Percentiles rank a stretch among this genome's conserved stretches.
Conservation (phyloP, 1,284 basidiomycete genomes). For the Mycena citricolor region DNA sequence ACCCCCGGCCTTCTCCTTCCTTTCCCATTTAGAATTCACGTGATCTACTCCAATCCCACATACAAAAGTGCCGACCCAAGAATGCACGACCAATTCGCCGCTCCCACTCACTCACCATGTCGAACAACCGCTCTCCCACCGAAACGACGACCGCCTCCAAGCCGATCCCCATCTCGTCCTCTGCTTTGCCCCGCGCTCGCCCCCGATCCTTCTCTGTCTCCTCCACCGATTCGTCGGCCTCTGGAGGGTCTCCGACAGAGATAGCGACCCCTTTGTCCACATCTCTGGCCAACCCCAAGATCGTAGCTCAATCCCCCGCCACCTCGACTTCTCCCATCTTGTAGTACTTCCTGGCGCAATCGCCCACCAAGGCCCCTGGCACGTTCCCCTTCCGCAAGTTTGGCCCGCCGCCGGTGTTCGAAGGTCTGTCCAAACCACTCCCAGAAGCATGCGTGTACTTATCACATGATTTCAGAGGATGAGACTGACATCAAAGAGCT, state of each 20-base stretch:
- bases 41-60: too few species aligned
- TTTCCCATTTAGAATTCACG: too few species aligned
- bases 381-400: constrained; percentile 67
- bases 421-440: constrained; percentile 44
- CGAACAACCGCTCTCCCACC: background rate
- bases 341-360: constrained; percentile 64
- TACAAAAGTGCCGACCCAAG: too few species aligned
- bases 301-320: constrained; percentile 52
- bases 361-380: constrained; percentile 48
- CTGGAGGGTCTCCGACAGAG: constrained; percentile 49
- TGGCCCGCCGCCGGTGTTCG: constrained; percentile 53
- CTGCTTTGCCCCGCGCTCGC: constrained; percentile 31
- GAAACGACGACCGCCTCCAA: constrained; percentile 16
- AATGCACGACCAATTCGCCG: too few species aligned
- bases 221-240: constrained; percentile 57
- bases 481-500: constrained; percentile 44
- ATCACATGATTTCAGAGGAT: constrained; percentile 39
- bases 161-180: constrained; percentile 61
- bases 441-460: background rate
- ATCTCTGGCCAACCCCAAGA: constrained; percentile 35
- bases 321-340: constrained; percentile 59
- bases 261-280: constrained; percentile 45
- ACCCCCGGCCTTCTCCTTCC: too few species aligned
- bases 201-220: constrained; percentile 56
- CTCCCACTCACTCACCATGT: too few species aligned